These are phyloP conservation scores for Gossypium gossypioides DNA, from an alignment of 441 rosid species.

Conservation along the genomic window DNA sequence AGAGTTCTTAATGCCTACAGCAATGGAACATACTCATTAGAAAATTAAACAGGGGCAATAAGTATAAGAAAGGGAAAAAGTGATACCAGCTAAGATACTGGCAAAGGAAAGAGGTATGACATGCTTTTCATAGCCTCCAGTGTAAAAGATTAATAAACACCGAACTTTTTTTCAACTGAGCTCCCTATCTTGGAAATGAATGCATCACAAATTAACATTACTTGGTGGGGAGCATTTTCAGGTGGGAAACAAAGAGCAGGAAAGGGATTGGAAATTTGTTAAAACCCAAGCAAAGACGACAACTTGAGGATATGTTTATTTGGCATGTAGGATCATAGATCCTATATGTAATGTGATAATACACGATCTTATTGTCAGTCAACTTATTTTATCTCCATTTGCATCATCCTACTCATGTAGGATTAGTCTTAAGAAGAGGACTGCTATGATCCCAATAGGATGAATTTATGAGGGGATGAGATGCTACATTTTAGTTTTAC, in stretches of 20 bases:
- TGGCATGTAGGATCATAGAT: not conserved
- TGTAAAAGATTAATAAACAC: not conserved
- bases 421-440: not conserved
- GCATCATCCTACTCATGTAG: not conserved
- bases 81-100: not conserved
- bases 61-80: not conserved
- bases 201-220: not conserved
- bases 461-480: not conserved
- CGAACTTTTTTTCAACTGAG: not conserved
- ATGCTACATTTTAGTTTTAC: not conserved
- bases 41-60: not conserved
- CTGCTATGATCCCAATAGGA: not conserved
- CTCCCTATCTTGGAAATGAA: not conserved
- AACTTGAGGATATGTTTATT: not conserved
- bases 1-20: constrained; percentile 50
- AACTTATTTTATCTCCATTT: not conserved
- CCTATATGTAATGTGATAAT: not conserved
- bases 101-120: not conserved
- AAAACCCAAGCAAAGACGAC: not conserved
- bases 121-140: not conserved
- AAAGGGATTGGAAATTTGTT: not conserved
- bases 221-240: not conserved
- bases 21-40: constrained; percentile 12
- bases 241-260: not conserved
- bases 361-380: not conserved